Conservation (phyloP, 345 rosid genomes). For the Rhizophora apiculata region DNA sequence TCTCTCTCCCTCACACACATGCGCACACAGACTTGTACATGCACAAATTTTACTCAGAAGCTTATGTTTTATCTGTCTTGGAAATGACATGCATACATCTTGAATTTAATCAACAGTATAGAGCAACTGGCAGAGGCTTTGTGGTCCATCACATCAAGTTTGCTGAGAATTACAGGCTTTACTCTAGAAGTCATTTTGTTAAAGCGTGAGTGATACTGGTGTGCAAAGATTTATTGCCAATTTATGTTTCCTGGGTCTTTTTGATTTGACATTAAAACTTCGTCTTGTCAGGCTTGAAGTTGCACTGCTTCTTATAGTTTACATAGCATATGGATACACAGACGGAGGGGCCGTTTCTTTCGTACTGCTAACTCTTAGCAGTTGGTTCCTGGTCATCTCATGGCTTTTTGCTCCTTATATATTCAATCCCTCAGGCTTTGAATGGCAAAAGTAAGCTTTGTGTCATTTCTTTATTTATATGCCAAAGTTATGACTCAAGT, state of each 20-base stretch:
- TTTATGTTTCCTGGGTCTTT: not conserved
- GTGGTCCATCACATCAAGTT: conserved; percentile 97
- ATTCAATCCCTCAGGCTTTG: conserved; percentile 98
- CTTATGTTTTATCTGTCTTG: not conserved
- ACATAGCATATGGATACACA: conserved; percentile 89
- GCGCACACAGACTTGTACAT: not conserved
- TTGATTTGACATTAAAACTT: conserved; percentile 4
- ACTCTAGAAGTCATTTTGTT: conserved; percentile 95
- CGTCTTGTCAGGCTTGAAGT: conserved; percentile 75
- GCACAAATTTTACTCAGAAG: not conserved
- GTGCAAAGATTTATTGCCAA: not conserved
- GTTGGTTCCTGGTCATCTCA: conserved; percentile 97
- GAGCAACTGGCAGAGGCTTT: conserved; percentile 98
- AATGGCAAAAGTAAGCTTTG: conserved; percentile 92
- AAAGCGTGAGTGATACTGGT: conserved; percentile 71
- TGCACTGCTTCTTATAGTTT: conserved; percentile 85
- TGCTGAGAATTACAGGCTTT: conserved; percentile 94
- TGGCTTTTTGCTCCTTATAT: conserved; percentile 99
- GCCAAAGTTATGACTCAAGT: not conserved
- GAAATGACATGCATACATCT: conserved; percentile 14
- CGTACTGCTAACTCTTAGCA: conserved; percentile 78
- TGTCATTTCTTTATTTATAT: not conserved
- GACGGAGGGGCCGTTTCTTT: conserved; percentile 71
- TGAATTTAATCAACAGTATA: conserved; percentile 56
- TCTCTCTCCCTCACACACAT: not conserved